phyloP scores from a whole-genome alignment of 805 yeast species.

The Monosporozyma aerobia region DNA sequence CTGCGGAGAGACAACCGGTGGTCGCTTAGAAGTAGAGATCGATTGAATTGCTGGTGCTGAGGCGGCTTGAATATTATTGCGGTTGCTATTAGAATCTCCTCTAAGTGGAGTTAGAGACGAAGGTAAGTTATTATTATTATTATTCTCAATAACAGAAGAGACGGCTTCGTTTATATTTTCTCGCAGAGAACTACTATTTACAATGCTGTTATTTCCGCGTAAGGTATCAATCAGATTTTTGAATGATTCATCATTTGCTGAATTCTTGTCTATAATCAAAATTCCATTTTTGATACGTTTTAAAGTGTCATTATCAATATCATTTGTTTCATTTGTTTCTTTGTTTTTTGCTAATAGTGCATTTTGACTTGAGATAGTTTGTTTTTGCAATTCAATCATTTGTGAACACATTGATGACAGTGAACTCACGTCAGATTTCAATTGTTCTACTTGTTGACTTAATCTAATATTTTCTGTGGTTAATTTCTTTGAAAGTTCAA shows the following conservation, averaged over 20 bases:
- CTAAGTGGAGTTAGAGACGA: background rate
- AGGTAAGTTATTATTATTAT: background rate
- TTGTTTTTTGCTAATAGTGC: background rate
- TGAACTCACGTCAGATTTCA: slow-evolving; percentile 22
- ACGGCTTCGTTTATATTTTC: background rate
- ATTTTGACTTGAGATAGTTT: slow-evolving; percentile 7
- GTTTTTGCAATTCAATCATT: slow-evolving; percentile 21
- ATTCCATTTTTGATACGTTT: slow-evolving; percentile 3
- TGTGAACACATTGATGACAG: slow-evolving; percentile 22
- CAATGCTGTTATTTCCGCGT: slow-evolving; percentile 4
- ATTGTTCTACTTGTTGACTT: slow-evolving; percentile 22
- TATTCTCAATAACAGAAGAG: background rate
- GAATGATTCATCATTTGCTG: slow-evolving; percentile 14
- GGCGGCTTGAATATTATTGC: background rate
- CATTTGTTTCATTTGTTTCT: background rate
- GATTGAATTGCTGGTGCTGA: background rate
- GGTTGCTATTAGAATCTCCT: background rate
- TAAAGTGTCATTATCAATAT: background rate
- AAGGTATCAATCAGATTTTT: slow-evolving; percentile 14
- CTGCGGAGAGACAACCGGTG: background rate
- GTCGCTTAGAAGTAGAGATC: background rate
- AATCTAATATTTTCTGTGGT: slow-evolving; percentile 26
- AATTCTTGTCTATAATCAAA: slow-evolving; percentile 19
- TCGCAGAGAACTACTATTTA: background rate
- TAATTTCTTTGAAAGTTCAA: slow-evolving; percentile 22